Base-by-base conservation (phyloP, 1,284 basidiomycete genomes). In the Tylopilus sp. region DNA sequence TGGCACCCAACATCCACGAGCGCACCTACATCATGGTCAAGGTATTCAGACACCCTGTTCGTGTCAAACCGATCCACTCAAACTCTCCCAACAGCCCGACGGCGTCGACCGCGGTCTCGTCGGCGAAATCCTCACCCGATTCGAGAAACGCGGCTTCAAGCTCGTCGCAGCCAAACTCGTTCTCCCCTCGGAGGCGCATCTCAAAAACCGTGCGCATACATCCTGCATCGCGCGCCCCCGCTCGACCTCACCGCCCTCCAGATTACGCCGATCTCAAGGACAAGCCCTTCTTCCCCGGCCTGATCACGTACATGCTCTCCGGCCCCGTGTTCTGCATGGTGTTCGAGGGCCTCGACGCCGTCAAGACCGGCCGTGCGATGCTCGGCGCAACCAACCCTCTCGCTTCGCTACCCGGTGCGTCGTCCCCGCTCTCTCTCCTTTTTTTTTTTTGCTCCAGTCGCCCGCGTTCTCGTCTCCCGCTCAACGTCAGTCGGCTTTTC, bases 301-400 rank as follows among this genome's bases (percentile, higher is more conserved):
- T 97, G 63, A 86, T 96, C 79, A 86, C 84, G 69, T 97, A 97
- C 81, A 92, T 97, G 95, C 81, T 84, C 50, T 84, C 91, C 56
- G 96, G 96, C 56, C 96, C 96, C 61, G 96, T 99, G 61, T 87
- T 97, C 65, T 91, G 82, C 66, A 97, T 97, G 85, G 96, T 96
- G 65, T 97, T 93, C 83, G 82, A 97, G 76, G 96, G 96, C 62
- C 86, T 95, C 64, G 92, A 97, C 69, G 92, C 92, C 59, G 93
- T 97, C 78, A 96, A 96, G 81, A 93, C 90, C 55, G 94, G 94
- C 62, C 92, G 94, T 74, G 80, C 72, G 70, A 93, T 98, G 85
- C 89, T 99, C 63, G 94, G 96, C 68, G 86, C 93, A 42, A 98
- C 97, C 69, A 97, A 99, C 86, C 97, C 96, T 53, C 84, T 98